Percentiles rank a stretch among this genome's conserved stretches.
phyloP scores from a whole-genome alignment of 306 rosid species.

The Glycine tomentella region DNA sequence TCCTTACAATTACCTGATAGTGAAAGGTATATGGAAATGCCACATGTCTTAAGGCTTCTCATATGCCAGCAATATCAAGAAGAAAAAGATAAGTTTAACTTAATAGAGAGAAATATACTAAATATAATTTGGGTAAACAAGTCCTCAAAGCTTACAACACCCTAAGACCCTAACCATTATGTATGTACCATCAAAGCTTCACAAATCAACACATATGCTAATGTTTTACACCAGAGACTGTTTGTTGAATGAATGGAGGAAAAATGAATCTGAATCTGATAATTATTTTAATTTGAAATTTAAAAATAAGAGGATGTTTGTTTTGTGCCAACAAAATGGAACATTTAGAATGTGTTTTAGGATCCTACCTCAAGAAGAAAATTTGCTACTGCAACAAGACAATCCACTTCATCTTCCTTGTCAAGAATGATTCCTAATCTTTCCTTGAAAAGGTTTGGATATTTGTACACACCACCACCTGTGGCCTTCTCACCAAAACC shows the following conservation, averaged over 20 bases:
- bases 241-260: conserved; percentile 29
- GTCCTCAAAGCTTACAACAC: conserved; percentile 8
- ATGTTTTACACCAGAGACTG: conserved; percentile 18
- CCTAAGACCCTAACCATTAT: not conserved
- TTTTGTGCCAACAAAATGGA: conserved; percentile 14
- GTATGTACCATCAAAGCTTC: conserved; percentile 1
- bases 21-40: not conserved
- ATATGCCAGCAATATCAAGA: not conserved
- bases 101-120: not conserved
- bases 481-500: conserved; percentile 86
- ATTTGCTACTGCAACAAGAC: conserved; percentile 97
- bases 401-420: conserved; percentile 96
- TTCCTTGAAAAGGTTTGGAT: conserved; percentile 83
- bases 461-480: conserved; percentile 92
- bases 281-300: conserved; percentile 14
- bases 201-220: conserved; percentile 8
- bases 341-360: conserved; percentile 38
- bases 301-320: conserved; percentile 32
- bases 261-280: conserved; percentile 26
- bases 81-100: not conserved
- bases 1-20: not conserved
- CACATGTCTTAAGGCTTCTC: not conserved
- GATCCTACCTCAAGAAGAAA: conserved; percentile 90
- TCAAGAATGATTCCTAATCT: conserved; percentile 76
- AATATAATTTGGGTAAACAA: conserved; percentile 8